phyloP scores from a whole-genome alignment of 1,284 basidiomycete species.

The Bjerkandera adusta region DNA sequence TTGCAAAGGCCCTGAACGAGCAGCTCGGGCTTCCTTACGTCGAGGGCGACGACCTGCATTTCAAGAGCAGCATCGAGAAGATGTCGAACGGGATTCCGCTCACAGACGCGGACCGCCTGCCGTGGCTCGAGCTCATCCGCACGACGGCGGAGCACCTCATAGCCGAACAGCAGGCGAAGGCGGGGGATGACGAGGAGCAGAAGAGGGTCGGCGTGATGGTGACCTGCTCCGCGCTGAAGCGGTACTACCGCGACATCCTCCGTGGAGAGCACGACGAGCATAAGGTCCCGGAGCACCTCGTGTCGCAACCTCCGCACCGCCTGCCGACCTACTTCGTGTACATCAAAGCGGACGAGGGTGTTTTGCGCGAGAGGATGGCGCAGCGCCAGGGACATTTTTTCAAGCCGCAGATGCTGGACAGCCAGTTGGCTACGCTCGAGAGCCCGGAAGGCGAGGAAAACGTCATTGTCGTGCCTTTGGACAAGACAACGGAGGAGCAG shows the following conservation, averaged over 20 bases:
- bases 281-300: slow-evolving; percentile 24
- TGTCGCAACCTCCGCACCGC: slow-evolving; percentile 22
- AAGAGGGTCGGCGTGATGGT: slow-evolving; percentile 59
- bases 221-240: slow-evolving; percentile 86
- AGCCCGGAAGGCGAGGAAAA: slow-evolving; percentile 68
- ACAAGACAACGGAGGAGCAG: slow-evolving; percentile 58
- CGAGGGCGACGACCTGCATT: slow-evolving; percentile 91
- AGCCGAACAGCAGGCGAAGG: slow-evolving; percentile 20
- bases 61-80: slow-evolving; percentile 80
- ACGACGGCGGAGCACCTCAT: slow-evolving; percentile 53
- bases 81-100: slow-evolving; percentile 84
- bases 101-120: slow-evolving; percentile 79
- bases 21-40: slow-evolving; percentile 72
- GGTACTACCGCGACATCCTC: slow-evolving; percentile 79
- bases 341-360: slow-evolving; percentile 66
- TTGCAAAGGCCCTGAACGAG: slow-evolving; percentile 65
- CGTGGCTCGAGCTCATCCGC: slow-evolving; percentile 83
- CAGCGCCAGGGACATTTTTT: slow-evolving; percentile 83
- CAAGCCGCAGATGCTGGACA: slow-evolving; percentile 85
- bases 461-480: slow-evolving; percentile 65
- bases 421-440: slow-evolving; percentile 82
- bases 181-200: slow-evolving; percentile 12
- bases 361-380: slow-evolving; percentile 71
- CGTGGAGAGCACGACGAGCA: slow-evolving; percentile 48
- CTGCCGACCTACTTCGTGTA: slow-evolving; percentile 81